phyloP scores from a whole-genome alignment of 148 eudicot species.

The Spergularia bocconei region DNA sequence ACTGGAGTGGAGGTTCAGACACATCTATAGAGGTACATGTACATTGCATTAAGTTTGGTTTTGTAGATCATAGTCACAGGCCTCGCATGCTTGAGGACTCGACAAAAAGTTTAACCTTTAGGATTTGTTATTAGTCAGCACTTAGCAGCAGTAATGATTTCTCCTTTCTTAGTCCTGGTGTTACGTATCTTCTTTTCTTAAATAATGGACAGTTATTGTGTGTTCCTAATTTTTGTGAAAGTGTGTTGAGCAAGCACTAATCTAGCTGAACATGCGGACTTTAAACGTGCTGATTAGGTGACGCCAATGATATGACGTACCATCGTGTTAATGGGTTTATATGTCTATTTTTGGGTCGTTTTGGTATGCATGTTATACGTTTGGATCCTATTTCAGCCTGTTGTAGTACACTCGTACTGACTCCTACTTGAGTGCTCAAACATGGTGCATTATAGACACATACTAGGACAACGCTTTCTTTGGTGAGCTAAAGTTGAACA shows the following conservation, averaged over 20 bases:
- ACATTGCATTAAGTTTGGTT: constrained; percentile 17
- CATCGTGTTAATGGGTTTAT: background rate
- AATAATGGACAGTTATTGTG: background rate
- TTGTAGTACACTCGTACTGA: background rate
- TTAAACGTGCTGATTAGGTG: background rate
- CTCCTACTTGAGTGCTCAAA: background rate
- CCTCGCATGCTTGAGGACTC: background rate
- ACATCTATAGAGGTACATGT: constrained; percentile 78
- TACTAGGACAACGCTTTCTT: background rate
- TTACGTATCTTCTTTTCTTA: background rate
- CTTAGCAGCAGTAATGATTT: too few relatives aligned
- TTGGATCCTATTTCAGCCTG: background rate
- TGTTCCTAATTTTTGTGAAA: background rate
- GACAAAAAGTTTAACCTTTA: background rate
- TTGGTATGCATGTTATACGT: background rate
- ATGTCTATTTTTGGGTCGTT: background rate
- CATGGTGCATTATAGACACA: background rate
- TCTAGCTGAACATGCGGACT: background rate
- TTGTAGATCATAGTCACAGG: background rate
- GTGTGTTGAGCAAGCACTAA: background rate
- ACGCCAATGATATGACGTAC: background rate
- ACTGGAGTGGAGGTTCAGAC: constrained; percentile 83
- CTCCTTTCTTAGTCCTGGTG: too few relatives aligned
- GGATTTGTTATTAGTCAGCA: too few relatives aligned
- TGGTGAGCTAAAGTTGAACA: background rate